Conservation (phyloP, 176 grass and related monocot genomes). For the Eremochloa ophiuroides region DNA sequence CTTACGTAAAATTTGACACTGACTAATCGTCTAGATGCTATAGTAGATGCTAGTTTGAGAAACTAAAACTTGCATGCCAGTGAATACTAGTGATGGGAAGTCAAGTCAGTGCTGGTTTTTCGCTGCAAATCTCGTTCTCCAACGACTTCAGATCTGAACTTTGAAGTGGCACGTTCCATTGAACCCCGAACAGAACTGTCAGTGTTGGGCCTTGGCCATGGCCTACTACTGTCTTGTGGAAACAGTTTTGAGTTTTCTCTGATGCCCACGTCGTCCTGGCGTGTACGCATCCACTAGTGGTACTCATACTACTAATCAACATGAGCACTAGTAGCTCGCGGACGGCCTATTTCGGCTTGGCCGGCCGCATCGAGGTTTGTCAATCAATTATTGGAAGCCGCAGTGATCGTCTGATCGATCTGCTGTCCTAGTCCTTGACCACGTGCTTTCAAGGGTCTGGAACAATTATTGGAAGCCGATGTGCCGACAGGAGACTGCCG, state of each 20-base stretch:
- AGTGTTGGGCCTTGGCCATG: neutral
- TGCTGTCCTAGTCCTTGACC: neutral
- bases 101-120: neutral
- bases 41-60: too few species aligned
- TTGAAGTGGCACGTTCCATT: neutral
- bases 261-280: neutral
- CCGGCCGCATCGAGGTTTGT: neutral
- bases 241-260: neutral
- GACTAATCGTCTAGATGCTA: too few species aligned
- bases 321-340: neutral
- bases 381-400: neutral
- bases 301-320: neutral
- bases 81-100: too few species aligned
- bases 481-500: too few species aligned
- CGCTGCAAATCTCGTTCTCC: neutral
- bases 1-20: too few species aligned
- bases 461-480: too few species aligned
- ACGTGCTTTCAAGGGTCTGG: too few species aligned
- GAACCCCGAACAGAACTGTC: slow-evolving; percentile 9
- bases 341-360: neutral
- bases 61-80: too few species aligned
- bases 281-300: neutral
- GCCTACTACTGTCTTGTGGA: neutral
- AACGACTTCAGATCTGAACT: neutral
- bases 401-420: neutral